Conservation (phyloP, 208 protist species). For the Willaertia magna region DNA sequence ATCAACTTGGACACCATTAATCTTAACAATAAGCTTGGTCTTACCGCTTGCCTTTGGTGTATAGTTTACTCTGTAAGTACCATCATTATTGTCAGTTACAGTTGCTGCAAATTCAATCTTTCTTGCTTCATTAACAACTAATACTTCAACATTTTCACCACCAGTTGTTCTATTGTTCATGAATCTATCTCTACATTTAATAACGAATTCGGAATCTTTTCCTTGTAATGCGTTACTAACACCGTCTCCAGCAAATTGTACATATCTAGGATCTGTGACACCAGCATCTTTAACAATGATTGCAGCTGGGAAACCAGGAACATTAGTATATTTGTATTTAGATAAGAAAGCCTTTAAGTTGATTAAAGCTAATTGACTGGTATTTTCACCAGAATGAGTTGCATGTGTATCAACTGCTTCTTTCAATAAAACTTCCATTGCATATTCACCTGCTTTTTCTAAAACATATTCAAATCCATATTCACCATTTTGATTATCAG, state of each 20-base stretch:
- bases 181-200: background rate
- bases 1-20: background rate
- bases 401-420: background rate
- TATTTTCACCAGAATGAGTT: background rate
- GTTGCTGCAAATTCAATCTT: background rate
- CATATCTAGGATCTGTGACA: background rate
- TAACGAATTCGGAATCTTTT: background rate
- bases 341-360: background rate
- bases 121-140: background rate
- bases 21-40: background rate
- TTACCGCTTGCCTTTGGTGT: background rate
- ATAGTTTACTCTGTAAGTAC: background rate
- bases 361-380: too few species aligned
- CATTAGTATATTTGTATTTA: background rate
- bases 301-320: background rate
- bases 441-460: background rate
- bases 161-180: background rate
- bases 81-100: background rate
- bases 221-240: background rate
- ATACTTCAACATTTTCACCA: background rate
- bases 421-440: slow-evolving; percentile 1
- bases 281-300: background rate
- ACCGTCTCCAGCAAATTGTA: background rate
- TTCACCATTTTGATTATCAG: background rate
- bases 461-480: background rate